A percentile compares a stretch with the other conserved stretches of the same genome.
Evolutionary conservation across 805 yeast species (phyloP).

Genomic region (Lachancea meyersii): DNA sequence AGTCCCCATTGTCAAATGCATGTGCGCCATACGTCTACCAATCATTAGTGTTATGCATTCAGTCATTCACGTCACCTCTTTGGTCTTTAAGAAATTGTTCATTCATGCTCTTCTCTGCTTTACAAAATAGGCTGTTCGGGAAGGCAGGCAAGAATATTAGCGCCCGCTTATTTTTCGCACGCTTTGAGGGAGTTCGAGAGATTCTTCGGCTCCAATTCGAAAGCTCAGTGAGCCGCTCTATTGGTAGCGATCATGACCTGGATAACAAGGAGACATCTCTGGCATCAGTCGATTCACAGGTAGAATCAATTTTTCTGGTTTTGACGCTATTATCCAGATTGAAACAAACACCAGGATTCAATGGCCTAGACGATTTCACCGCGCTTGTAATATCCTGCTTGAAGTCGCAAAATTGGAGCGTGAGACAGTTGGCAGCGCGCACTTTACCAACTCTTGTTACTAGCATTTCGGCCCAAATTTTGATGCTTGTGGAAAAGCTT

Average conservation of each 20-base stretch:
- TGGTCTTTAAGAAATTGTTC: slow-evolving; percentile 94
- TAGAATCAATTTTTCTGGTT: slow-evolving; percentile 69
- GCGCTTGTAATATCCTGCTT: slow-evolving; percentile 45
- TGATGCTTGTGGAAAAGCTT: slow-evolving; percentile 21
- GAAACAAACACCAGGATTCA: slow-evolving; percentile 51
- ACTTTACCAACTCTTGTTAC: slow-evolving; percentile 50
- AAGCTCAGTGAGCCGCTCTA: background rate
- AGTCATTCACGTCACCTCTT: slow-evolving; percentile 53
- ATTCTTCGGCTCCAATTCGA: slow-evolving; percentile 38
- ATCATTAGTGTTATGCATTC: slow-evolving; percentile 56
- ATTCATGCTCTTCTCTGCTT: slow-evolving; percentile 82
- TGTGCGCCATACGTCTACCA: slow-evolving; percentile 48
- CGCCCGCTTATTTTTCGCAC: slow-evolving; percentile 66
- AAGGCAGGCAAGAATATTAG: slow-evolving; percentile 40
- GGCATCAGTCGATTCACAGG: slow-evolving; percentile 24
- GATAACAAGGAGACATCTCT: background rate
- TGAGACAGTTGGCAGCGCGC: slow-evolving; percentile 81
- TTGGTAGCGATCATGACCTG: background rate
- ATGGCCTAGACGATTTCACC: slow-evolving; percentile 48
- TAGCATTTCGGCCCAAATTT: slow-evolving; percentile 29
- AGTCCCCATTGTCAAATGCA: slow-evolving; percentile 52
- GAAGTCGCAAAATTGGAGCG: slow-evolving; percentile 61
- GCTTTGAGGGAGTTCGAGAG: slow-evolving; percentile 47
- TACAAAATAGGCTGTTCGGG: slow-evolving; percentile 78
- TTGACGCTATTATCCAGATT: slow-evolving; percentile 65